Evolutionary conservation across 2,329 filamentous ascomycete genomes (phyloP).

Genomic region (Colletotrichum sp.): DNA sequence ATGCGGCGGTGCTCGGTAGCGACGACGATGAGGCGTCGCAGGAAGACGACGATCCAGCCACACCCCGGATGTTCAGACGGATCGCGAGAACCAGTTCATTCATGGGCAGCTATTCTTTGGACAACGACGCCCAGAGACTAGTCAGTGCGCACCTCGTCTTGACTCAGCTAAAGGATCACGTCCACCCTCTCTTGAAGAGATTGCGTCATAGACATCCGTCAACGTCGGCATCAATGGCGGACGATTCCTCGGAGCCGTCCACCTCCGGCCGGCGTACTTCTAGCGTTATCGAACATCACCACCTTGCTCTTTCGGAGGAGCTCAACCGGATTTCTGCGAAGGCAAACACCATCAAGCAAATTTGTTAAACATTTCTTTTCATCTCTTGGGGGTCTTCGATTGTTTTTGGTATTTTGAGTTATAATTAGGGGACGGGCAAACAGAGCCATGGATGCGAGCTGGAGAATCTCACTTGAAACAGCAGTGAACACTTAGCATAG

Average conservation of each 20-base stretch:
- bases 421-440: neutral
- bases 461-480: neutral
- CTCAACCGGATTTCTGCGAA: neutral
- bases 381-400: neutral
- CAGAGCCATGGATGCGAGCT: neutral
- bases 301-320: neutral
- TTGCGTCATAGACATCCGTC: neutral
- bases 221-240: neutral
- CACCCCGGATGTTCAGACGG: neutral
- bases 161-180: neutral
- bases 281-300: neutral
- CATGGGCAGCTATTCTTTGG: neutral
- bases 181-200: slow-evolving; percentile 1
- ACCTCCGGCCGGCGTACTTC: neutral
- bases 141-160: neutral
- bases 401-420: neutral
- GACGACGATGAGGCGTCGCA: neutral
- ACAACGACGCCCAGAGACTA: neutral
- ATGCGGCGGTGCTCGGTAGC: neutral
- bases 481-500: neutral
- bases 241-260: neutral
- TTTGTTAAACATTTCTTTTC: neutral
- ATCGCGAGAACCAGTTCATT: neutral
- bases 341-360: neutral
- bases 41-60: neutral